Base-by-base conservation (phyloP, 768 basidiomycete species). In the Termitomyces sp. region DNA sequence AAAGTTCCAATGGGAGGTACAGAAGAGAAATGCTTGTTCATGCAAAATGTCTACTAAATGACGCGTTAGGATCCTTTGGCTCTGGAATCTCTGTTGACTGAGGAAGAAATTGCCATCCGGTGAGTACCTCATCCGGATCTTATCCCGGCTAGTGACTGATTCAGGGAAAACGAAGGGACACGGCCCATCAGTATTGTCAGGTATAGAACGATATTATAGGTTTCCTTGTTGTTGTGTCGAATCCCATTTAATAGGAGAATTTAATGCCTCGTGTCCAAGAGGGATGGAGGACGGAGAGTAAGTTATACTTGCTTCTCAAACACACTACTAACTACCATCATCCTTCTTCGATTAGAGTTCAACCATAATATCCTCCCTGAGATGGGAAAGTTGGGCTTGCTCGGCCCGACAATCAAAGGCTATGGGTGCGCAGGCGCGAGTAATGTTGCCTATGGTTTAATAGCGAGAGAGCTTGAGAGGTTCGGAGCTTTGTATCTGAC, bases 401-500 rank as follows among this genome's bases (percentile, higher is more conserved):
- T 98, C 1, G 96, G 96, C 0, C 86, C 95, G 2, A 98, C 95
- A 0, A 98, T 98, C 61, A 70, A 87, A 57, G 95, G 93, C 0
- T 97, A 97, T 61, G 94, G 91, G 23, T 98, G 96, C 66, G 95
- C 96, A 0, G 95, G 96, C 21, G 86, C 84, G 17, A 90, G 87
- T 63, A 88, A 86, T 63, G 94, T 98, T 11, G 90, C 96, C 1
- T 98, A 98, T 61, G 96, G 96, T 5, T 78, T 98, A 27, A 90
- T 98, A 64, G 91, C 93, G 3, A 79, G 96, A 40, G 96, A 98
- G 70, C 87, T 98, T 3, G 96, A 98, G 72, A 79, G 92, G 93
- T 90, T 40, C 17, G 74, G 44, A 39, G 23, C n/a, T 56, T 25
- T 12, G 23, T 25, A 16, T 30, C 2, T 19, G 11, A 42, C 16